phyloP scores from a whole-genome alignment of 139 green algal species.

The Chlorella sp. region DNA sequence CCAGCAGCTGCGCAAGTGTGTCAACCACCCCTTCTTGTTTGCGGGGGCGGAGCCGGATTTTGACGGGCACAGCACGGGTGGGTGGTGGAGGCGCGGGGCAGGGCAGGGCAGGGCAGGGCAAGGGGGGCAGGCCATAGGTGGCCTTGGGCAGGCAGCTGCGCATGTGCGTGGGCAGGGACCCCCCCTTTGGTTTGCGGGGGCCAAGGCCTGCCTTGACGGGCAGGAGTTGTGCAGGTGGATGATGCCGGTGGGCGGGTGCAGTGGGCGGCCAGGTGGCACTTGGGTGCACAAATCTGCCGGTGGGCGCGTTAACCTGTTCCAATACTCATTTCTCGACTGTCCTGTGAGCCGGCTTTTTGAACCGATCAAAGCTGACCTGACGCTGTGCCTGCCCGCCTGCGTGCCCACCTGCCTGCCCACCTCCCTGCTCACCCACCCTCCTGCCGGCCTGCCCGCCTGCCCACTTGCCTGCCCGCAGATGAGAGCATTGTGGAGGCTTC shows the following conservation, averaged over 20 bases:
- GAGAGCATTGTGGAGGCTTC: slow-evolving; percentile 66
- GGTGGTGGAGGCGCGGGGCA: neutral
- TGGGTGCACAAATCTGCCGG: too few relatives aligned
- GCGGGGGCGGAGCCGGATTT: slow-evolving; percentile 68
- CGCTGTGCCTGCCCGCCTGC: neutral
- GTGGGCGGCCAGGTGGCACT: too few relatives aligned
- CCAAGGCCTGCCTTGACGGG: too few relatives aligned
- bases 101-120: too few relatives aligned
- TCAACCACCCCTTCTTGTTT: slow-evolving; percentile 82
- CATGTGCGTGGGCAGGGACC: too few relatives aligned
- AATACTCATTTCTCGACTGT: neutral
- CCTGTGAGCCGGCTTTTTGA: neutral
- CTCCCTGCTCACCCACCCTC: neutral
- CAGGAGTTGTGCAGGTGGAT: too few relatives aligned
- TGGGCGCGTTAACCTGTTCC: too few relatives aligned
- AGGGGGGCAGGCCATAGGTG: neutral
- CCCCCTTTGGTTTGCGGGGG: too few relatives aligned
- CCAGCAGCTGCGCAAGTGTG: slow-evolving; percentile 83
- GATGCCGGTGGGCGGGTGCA: too few relatives aligned
- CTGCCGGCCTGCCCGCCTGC: neutral
- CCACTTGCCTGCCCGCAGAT: slow-evolving; percentile 15
- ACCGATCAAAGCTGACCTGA: too few relatives aligned
- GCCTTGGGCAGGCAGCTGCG: too few relatives aligned
- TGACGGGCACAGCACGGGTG: slow-evolving; percentile 56
- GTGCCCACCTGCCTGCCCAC: neutral